phyloP scores from a whole-genome alignment of 164 flowering plant genomes.

The Saururus chinensis region DNA sequence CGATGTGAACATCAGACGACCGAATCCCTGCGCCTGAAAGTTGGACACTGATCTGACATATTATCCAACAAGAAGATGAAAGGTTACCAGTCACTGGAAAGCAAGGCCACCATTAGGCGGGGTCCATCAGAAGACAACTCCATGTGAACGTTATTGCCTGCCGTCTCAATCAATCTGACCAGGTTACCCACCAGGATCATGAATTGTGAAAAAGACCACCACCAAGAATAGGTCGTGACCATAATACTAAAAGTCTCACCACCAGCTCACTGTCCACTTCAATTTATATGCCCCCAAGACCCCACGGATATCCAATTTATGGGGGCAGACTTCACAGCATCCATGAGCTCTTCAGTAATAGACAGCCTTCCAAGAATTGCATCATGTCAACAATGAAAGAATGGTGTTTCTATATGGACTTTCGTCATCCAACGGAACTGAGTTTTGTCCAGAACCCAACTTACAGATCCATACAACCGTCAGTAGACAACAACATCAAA shows the following conservation, averaged over 20 bases:
- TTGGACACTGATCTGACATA: background rate
- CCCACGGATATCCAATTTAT: background rate
- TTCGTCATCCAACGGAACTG: background rate
- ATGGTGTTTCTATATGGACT: background rate
- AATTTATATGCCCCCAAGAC: background rate
- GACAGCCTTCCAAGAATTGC: background rate
- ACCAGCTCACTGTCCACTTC: background rate
- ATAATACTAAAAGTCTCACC: background rate
- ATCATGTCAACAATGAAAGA: background rate
- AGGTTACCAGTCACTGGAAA: background rate
- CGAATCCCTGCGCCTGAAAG: background rate
- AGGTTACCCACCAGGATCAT: background rate
- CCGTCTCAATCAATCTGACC: background rate
- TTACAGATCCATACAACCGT: background rate
- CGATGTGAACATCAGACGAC: too few relatives aligned
- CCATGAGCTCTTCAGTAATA: background rate
- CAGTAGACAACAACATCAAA: background rate
- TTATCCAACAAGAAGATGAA: background rate
- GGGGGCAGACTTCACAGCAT: background rate
- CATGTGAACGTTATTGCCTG: background rate
- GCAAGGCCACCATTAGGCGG: background rate
- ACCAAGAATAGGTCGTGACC: background rate
- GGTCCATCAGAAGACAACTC: background rate
- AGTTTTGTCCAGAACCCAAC: background rate
- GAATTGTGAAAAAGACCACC: background rate